Conservation (phyloP, 306 rosid species). For the Lathyrus sativus region DNA sequence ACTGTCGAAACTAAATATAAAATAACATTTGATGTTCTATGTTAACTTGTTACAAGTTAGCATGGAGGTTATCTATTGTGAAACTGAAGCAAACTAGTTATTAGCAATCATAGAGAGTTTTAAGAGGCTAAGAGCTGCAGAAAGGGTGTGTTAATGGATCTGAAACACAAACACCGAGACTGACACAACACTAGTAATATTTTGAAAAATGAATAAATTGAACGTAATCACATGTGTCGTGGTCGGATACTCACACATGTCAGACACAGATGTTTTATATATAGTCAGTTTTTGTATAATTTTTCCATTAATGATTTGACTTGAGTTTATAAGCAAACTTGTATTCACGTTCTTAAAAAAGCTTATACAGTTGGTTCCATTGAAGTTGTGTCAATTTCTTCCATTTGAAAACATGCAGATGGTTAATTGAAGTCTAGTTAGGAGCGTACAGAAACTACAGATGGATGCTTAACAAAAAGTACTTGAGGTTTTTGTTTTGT, state of each 20-base stretch:
- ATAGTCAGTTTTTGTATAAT: background rate
- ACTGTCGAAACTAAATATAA: background rate
- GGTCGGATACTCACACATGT: too few species aligned
- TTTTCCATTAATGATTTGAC: slow-evolving; percentile 15
- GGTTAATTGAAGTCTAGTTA: slow-evolving; percentile 44
- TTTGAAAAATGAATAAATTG: too few species aligned
- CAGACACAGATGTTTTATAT: slow-evolving; percentile 1
- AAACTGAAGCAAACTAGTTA: slow-evolving; percentile 16
- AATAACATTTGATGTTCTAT: slow-evolving; percentile 22
- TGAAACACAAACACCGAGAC: too few species aligned
- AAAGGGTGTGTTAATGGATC: background rate
- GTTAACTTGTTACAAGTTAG: slow-evolving; percentile 13
- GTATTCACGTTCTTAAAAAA: background rate
- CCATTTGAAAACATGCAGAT: slow-evolving; percentile 38
- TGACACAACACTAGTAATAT: too few species aligned
- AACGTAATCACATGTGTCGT: too few species aligned
- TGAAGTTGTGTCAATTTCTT: slow-evolving; percentile 31
- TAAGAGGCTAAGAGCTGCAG: background rate
- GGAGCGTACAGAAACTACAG: slow-evolving; percentile 36
- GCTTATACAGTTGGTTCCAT: background rate
- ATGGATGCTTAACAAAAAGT: slow-evolving; percentile 39
- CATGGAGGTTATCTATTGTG: slow-evolving; percentile 13
- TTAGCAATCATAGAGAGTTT: slow-evolving; percentile 15
- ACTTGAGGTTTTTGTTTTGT: slow-evolving; percentile 33
- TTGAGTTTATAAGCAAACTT: slow-evolving; percentile 9